Base-by-base conservation (phyloP, 139 green algal genomes). In the Coelastrella sp. region DNA sequence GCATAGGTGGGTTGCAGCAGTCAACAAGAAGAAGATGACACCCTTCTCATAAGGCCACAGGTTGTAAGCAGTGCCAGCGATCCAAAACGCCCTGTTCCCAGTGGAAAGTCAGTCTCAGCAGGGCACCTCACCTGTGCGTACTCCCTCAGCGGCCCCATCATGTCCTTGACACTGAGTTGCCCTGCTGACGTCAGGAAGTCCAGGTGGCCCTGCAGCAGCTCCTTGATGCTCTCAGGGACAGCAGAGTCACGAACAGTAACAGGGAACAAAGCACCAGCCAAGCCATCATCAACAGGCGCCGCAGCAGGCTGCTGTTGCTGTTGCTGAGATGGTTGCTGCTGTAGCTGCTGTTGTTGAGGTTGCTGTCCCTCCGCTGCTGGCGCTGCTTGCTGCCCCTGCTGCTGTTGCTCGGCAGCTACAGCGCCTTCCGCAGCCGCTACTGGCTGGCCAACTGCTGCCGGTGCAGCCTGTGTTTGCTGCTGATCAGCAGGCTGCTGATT, bases 61-160 rank as follows among this genome's bases (percentile, higher is more conserved):
- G 32, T 47, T 47, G 32, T 47, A 47, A 47, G 32, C 32, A 47
- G 32, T 47, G 32, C 1, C 32, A 47, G 32, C 1, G 32, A 47
- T 1, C 32, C 1, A 1, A 47, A 47, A 47, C 1, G 32, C 1
- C 32, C 32, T 47, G 0, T 0, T 47, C 32, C 32, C 32, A 0
- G 32, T 47, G 32, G 32, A 1, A 47, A 47, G 32, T 47, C 61
- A 71, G 8, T 71, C 61, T 71, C 10, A 19, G 8, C 8, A 19
- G 8, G 61, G 11, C 83, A 57, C 5, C 68, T 16, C 73, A 90
- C 85, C 86, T 90, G 74, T 56, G 89, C 83, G 85, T 94, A 96
- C 93, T 99, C 97, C 47, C 96, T 93, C 59, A 99, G 93, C 5
- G 96, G 92, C 0, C 79, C 65, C n/a, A 99, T 92, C 87, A 99